Evolutionary conservation across 2,329 filamentous ascomycete species (phyloP).

Genomic region (Ophiostoma triangulosporum): DNA sequence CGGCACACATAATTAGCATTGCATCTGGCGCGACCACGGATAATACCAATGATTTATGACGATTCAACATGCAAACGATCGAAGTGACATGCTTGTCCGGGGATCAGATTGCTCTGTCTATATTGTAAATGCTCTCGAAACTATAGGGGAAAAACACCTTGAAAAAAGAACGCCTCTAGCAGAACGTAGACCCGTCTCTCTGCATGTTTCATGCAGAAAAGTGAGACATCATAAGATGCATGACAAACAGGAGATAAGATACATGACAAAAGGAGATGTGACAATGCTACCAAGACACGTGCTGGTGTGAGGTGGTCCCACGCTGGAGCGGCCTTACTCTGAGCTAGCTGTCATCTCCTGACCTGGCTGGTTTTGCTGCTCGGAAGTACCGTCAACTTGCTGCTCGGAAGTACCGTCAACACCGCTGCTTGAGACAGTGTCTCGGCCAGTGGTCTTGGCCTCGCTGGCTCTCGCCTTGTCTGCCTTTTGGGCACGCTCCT

Average conservation of each 20-base stretch:
- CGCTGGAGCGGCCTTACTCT: neutral
- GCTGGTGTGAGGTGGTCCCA: neutral
- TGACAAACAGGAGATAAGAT: neutral
- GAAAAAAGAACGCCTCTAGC: no score
- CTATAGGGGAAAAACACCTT: no score
- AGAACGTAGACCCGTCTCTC: no score
- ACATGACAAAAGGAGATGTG: neutral
- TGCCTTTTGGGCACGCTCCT: neutral
- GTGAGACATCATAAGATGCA: neutral
- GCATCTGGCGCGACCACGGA: constrained; percentile 8
- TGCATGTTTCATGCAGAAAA: no score
- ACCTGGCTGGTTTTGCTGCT: constrained; percentile 4
- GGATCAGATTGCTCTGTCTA: no score
- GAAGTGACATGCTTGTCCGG: no score
- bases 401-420: neutral
- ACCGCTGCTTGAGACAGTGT: neutral
- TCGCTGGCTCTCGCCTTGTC: neutral
- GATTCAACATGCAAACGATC: no score
- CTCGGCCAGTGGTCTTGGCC: neutral
- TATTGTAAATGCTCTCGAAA: no score
- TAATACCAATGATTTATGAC: neutral
- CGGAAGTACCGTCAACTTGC: neutral
- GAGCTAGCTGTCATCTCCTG: neutral
- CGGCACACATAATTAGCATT: neutral
- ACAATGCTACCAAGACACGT: neutral